Evolutionary conservation across 208 protist species (phyloP).

Genomic region (Trypanosoma avium): DNA sequence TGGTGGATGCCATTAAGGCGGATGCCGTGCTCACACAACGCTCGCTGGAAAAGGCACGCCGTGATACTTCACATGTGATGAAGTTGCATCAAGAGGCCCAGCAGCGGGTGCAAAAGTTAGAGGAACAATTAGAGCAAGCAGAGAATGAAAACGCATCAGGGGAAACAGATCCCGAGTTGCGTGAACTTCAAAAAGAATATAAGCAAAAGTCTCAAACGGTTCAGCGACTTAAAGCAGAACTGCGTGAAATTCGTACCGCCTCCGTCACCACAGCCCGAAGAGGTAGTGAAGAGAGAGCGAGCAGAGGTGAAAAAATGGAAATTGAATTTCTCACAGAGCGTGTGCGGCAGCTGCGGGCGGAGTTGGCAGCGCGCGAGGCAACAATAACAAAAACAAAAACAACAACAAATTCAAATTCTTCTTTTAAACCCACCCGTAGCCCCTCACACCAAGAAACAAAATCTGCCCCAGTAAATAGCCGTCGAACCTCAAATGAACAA

Average conservation of each 20-base stretch:
- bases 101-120: slow-evolving; percentile 39
- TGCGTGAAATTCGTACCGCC: slow-evolving; percentile 21
- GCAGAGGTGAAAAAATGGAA: slow-evolving; percentile 33
- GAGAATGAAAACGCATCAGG: slow-evolving; percentile 24
- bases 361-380: slow-evolving; percentile 19
- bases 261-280: not conserved
- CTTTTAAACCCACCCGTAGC: too few relatives aligned
- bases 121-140: slow-evolving; percentile 27
- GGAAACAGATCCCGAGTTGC: slow-evolving; percentile 20
- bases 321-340: slow-evolving; percentile 45
- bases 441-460: too few relatives aligned
- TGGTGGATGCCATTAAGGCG: slow-evolving; percentile 66
- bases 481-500: not conserved
- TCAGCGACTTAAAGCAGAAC: slow-evolving; percentile 30
- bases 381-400: not conserved
- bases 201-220: slow-evolving; percentile 36
- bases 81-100: slow-evolving; percentile 42
- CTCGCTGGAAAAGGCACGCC: slow-evolving; percentile 46
- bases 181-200: slow-evolving; percentile 36
- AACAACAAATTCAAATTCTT: not conserved
- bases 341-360: slow-evolving; percentile 42
- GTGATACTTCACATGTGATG: slow-evolving; percentile 51
- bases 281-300: not conserved
- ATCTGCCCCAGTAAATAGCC: too few relatives aligned
- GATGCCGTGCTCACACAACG: slow-evolving; percentile 62